These are phyloP conservation scores for Ophiostoma sp. DNA, from an alignment of 2,329 filamentous ascomycete species.

Conservation along the genomic window DNA sequence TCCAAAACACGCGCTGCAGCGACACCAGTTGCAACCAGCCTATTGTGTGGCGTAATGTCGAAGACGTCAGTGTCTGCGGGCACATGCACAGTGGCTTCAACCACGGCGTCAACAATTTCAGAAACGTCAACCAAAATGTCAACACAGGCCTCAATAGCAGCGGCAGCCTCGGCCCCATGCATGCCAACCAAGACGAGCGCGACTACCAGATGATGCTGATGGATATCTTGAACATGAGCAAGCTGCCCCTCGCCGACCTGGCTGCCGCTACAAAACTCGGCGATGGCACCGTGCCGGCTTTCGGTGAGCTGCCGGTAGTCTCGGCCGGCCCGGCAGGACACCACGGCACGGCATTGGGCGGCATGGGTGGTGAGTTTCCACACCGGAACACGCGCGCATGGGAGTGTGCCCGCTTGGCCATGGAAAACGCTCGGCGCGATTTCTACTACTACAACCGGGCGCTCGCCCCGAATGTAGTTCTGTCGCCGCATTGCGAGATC, in stretches of 20 bases:
- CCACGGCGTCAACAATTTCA: neutral
- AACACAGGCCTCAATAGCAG: neutral
- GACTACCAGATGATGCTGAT: constrained; percentile 20
- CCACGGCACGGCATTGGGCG: neutral
- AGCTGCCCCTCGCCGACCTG: constrained; percentile 16
- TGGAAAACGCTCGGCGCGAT: constrained; percentile 18
- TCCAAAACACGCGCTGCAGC: neutral
- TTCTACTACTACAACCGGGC: constrained; percentile 13
- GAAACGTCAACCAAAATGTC: neutral
- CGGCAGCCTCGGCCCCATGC: neutral
- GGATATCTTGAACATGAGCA: neutral
- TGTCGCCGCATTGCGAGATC: constrained; percentile 13
- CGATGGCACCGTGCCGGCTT: neutral
- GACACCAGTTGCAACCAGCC: neutral
- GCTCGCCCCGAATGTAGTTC: neutral
- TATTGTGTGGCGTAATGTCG: constrained; percentile 1
- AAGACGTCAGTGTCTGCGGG: neutral
- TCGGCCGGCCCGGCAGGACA: neutral
- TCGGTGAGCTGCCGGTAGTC: neutral
- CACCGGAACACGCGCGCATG: constrained; percentile 12
- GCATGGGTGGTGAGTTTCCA: neutral
- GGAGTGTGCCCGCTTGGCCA: constrained; percentile 14
- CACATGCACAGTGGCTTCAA: neutral
- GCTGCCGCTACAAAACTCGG: neutral
- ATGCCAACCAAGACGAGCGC: constrained; percentile 21